These are phyloP conservation scores for Talaromyces pinophilus DNA, from an alignment of 2,329 filamentous ascomycete species.

Conservation along the genomic window DNA sequence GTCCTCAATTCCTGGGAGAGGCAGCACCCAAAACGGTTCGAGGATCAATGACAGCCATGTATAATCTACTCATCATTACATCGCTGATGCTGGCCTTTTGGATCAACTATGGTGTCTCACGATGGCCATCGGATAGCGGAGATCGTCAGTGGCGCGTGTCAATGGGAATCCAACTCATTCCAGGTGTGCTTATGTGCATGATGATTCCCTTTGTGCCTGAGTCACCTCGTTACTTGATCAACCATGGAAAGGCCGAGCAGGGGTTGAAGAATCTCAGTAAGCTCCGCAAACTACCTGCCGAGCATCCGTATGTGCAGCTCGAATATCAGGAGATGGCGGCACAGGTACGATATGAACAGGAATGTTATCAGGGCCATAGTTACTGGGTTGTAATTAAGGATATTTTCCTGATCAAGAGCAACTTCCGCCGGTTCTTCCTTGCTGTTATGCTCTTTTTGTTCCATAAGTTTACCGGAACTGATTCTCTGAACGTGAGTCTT, in stretches of 20 bases:
- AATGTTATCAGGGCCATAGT: conserved; percentile 32
- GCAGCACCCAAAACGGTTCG: conserved; percentile 44
- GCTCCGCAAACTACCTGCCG: conserved; percentile 42
- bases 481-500: conserved; percentile 37
- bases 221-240: conserved; percentile 40
- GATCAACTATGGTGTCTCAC: conserved; percentile 33
- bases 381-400: conserved; percentile 41
- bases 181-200: conserved; percentile 39
- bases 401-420: conserved; percentile 34
- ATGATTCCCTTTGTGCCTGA: conserved; percentile 41
- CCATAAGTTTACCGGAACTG: conserved; percentile 47
- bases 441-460: conserved; percentile 43
- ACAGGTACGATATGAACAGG: conserved; percentile 38
- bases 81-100: conserved; percentile 38
- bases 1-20: conserved; percentile 42
- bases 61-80: conserved; percentile 44
- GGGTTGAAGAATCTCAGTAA: conserved; percentile 43
- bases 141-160: conserved; percentile 42
- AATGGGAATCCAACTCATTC: conserved; percentile 44
- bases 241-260: conserved; percentile 38
- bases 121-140: conserved; percentile 29
- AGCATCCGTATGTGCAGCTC: conserved; percentile 42
- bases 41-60: conserved; percentile 45
- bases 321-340: conserved; percentile 44
- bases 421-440: conserved; percentile 39